A percentile compares a stretch with the other conserved stretches of the same genome.
Evolutionary conservation across 1,284 basidiomycete species (phyloP).

Genomic region (Ustilago cynodontis): DNA sequence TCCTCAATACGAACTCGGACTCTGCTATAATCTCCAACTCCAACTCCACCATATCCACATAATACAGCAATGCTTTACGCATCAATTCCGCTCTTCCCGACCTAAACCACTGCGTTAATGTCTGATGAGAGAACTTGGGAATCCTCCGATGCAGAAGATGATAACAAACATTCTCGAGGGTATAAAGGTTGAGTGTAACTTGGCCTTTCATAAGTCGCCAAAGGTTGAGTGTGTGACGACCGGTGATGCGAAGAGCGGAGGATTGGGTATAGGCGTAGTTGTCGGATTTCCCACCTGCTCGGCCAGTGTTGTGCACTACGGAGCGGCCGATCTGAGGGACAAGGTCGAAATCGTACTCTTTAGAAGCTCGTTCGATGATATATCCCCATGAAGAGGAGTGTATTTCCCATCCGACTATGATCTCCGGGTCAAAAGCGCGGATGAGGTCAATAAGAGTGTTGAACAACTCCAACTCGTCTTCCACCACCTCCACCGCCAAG

Average conservation of each 20-base stretch:
- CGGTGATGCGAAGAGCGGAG: constrained; percentile 85
- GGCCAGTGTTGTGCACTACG: constrained; percentile 55
- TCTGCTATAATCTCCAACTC: constrained; percentile 61
- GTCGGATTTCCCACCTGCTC: constrained; percentile 58
- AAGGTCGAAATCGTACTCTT: constrained; percentile 66
- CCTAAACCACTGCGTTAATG: constrained; percentile 81
- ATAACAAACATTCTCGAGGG: constrained; percentile 88
- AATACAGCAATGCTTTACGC: constrained; percentile 53
- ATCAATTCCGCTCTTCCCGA: constrained; percentile 37
- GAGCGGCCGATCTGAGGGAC: constrained; percentile 70
- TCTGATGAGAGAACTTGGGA: constrained; percentile 79
- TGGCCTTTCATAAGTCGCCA: constrained; percentile 94
- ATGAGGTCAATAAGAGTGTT: constrained; percentile 84
- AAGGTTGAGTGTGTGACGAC: constrained; percentile 89
- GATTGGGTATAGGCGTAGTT: constrained; percentile 78
- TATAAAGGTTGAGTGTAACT: constrained; percentile 82
- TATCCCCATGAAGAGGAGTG: constrained; percentile 92
- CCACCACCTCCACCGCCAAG: constrained; percentile 74
- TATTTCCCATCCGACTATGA: constrained; percentile 91
- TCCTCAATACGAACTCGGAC: constrained; percentile 66
- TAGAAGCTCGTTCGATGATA: constrained; percentile 77
- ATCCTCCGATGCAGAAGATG: constrained; percentile 70
- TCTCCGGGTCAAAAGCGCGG: constrained; percentile 86
- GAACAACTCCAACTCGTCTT: constrained; percentile 84
- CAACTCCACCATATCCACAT: constrained; percentile 51